Conservation (phyloP, 1,284 basidiomycete genomes). For the Caloboletus firmus region DNA sequence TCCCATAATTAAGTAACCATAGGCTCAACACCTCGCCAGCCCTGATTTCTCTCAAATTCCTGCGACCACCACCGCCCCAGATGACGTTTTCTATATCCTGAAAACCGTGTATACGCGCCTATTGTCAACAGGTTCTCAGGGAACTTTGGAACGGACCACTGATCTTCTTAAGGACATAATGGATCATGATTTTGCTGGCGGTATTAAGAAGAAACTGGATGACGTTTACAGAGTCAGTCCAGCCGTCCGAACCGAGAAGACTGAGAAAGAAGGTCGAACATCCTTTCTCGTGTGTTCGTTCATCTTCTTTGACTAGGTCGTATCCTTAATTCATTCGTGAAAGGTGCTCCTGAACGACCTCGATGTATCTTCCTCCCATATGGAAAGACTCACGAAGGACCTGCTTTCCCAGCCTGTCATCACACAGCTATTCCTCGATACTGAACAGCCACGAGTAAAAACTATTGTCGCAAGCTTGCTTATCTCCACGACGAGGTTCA, state of each 20-base stretch:
- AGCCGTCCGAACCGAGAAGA: constrained; percentile 61
- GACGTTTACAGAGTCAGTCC: constrained; percentile 72
- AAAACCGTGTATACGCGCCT: constrained; percentile 79
- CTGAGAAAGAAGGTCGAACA: constrained; percentile 74
- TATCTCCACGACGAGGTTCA: constrained; percentile 61
- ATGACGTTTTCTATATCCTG: constrained; percentile 93
- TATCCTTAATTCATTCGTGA: constrained; percentile 3
- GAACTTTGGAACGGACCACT: constrained; percentile 58
- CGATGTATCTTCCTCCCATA: constrained; percentile 82
- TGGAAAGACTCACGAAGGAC: constrained; percentile 79
- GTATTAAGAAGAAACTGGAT: constrained; percentile 82
- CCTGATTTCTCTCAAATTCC: constrained; percentile 67
- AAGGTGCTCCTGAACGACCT: constrained; percentile 89
- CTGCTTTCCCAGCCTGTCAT: constrained; percentile 57
- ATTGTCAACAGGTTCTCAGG: constrained; percentile 69
- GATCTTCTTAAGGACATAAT: constrained; percentile 69
- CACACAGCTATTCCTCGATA: constrained; percentile 66
- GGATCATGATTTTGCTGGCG: constrained; percentile 76
- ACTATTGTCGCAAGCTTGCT: constrained; percentile 51
- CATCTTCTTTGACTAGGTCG: background rate
- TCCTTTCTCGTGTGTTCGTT: constrained; percentile 72
- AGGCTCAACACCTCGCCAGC: constrained; percentile 72
- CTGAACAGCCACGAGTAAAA: constrained; percentile 54
- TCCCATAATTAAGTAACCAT: constrained; percentile 7
- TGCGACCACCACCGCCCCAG: constrained; percentile 72